These are phyloP conservation scores for Lepiota venenata DNA, from an alignment of 768 basidiomycete genomes.

Conservation along the genomic window DNA sequence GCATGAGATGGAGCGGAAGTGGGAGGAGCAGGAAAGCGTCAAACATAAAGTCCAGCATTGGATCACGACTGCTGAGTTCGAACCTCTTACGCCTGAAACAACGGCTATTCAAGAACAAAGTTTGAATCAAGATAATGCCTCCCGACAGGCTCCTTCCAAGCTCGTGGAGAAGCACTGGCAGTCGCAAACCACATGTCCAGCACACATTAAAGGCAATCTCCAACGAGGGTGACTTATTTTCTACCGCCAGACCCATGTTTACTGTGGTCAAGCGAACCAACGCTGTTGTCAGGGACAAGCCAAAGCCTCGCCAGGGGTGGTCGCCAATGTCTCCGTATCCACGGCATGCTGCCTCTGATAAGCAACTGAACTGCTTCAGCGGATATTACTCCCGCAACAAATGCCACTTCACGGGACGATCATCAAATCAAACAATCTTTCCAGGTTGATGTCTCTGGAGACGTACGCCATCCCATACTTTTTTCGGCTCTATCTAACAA, in stretches of 20 bases:
- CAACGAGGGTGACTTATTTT: neutral
- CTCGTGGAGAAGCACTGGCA: neutral
- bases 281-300: neutral
- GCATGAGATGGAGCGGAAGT: conserved; percentile 2
- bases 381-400: too few relatives aligned
- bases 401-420: neutral
- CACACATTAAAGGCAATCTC: neutral
- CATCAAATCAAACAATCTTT: neutral
- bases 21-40: conserved; percentile 8
- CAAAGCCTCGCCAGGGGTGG: neutral
- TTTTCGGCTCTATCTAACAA: neutral
- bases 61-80: conserved; percentile 9
- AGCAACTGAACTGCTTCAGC: neutral
- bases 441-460: neutral
- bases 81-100: conserved; percentile 9
- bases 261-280: conserved; percentile 3
- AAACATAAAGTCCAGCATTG: conserved; percentile 8
- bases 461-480: neutral
- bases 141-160: neutral
- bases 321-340: neutral
- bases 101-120: neutral
- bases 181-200: neutral
- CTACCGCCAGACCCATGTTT: neutral
- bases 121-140: neutral
- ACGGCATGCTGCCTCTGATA: neutral